These are phyloP conservation scores for Emergomyces orientalis DNA, from an alignment of 2,329 filamentous ascomycete species.

Conservation along the genomic window DNA sequence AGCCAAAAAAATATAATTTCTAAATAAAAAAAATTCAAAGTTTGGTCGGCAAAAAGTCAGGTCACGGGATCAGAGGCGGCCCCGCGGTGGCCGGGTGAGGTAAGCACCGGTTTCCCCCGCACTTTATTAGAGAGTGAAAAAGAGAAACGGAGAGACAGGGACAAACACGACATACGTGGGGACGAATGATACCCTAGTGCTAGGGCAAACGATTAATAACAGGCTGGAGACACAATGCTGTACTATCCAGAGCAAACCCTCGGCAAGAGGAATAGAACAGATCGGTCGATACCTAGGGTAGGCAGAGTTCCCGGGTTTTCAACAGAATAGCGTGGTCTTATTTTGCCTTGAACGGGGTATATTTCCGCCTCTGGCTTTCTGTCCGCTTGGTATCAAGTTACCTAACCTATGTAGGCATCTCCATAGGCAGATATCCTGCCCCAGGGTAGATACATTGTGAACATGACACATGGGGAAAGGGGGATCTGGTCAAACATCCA, in stretches of 20 bases:
- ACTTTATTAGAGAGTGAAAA: not conserved
- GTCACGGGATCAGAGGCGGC: not conserved
- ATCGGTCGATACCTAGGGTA: no score
- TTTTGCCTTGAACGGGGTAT: not conserved
- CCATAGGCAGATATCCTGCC: not conserved
- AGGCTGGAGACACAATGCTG: not conserved
- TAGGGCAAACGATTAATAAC: not conserved
- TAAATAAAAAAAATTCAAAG: not conserved
- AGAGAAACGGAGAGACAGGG: not conserved
- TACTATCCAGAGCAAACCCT: not conserved
- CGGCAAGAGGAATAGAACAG: not conserved
- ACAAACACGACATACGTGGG: not conserved
- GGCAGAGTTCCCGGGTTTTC: not conserved
- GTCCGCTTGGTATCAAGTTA: not conserved
- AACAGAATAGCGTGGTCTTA: not conserved
- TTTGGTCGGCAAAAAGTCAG: not conserved
- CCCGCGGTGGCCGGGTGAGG: not conserved
- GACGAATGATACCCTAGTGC: not conserved
- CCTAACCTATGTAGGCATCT: slow-evolving; percentile 1
- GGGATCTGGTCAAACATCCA: not conserved
- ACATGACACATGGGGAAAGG: not conserved
- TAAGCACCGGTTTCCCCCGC: not conserved
- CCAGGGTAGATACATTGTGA: not conserved
- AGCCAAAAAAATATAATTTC: not conserved
- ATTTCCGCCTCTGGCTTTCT: not conserved